Percentiles rank a stretch among this genome's conserved stretches.
phyloP scores from a whole-genome alignment of 2,329 filamentous ascomycete genomes.

The Phoma herbarum region DNA sequence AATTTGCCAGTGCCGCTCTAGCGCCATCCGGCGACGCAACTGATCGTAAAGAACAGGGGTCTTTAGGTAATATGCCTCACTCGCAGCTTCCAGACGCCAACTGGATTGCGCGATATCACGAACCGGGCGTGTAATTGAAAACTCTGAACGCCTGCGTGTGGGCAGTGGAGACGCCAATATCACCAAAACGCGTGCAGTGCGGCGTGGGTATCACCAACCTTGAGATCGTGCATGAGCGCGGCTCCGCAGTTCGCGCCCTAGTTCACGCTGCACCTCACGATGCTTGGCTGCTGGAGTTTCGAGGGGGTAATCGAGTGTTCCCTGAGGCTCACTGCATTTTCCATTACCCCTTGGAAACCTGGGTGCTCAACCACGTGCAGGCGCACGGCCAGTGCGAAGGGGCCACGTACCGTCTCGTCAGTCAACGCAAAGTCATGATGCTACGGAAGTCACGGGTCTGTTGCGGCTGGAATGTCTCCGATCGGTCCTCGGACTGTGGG shows the following conservation, averaged over 20 bases:
- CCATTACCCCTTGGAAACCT: slow-evolving; percentile 14
- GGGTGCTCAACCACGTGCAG: slow-evolving; percentile 1
- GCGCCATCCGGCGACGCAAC: slow-evolving; percentile 22
- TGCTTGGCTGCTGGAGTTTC: slow-evolving; percentile 36
- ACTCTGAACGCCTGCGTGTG: slow-evolving; percentile 10
- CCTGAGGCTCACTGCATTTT: background rate
- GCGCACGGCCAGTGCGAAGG: slow-evolving; percentile 2
- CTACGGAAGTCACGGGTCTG: background rate
- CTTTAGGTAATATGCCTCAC: slow-evolving; percentile 42
- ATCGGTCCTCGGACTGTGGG: background rate
- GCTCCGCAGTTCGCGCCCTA: slow-evolving; percentile 26
- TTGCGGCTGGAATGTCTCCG: background rate
- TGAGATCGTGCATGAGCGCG: slow-evolving; percentile 9
- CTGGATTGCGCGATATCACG: slow-evolving; percentile 24
- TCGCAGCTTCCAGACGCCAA: slow-evolving; percentile 7
- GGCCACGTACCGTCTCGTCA: slow-evolving; percentile 24
- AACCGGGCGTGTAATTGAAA: slow-evolving; percentile 19
- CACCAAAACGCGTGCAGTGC: slow-evolving; percentile 7
- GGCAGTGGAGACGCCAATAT: slow-evolving; percentile 10
- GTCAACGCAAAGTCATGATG: slow-evolving; percentile 16
- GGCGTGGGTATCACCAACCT: background rate
- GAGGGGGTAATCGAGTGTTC: slow-evolving; percentile 14
- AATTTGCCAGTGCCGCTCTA: slow-evolving; percentile 16
- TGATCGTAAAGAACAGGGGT: slow-evolving; percentile 26
- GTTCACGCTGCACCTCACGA: slow-evolving; percentile 34